Evolutionary conservation across 768 basidiomycete species (phyloP).

Genomic region (Tricholoma sp.): DNA sequence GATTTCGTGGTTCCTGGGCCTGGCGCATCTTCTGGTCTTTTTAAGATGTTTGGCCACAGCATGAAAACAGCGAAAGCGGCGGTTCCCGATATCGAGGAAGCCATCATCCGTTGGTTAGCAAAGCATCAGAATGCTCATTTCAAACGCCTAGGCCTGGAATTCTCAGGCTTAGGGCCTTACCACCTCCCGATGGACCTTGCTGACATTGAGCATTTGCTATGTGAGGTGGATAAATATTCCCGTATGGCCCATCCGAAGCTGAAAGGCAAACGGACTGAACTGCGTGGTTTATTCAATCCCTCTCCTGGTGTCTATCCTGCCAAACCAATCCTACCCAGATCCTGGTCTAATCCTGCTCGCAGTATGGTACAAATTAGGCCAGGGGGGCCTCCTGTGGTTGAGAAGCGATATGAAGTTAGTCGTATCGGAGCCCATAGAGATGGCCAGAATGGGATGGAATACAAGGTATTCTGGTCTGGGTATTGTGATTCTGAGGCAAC

Average conservation of each 20-base stretch:
- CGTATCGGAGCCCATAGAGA: slow-evolving; percentile 34
- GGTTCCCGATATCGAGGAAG: slow-evolving; percentile 41
- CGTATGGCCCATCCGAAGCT: slow-evolving; percentile 49
- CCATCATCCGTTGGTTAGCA: slow-evolving; percentile 61
- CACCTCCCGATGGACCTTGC: slow-evolving; percentile 52
- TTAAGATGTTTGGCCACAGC: slow-evolving; percentile 54
- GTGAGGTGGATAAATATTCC: slow-evolving; percentile 76
- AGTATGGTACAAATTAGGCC: slow-evolving; percentile 36
- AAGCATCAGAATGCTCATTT: slow-evolving; percentile 58
- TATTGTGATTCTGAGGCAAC: slow-evolving; percentile 47
- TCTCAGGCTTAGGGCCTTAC: slow-evolving; percentile 46
- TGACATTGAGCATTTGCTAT: slow-evolving; percentile 75
- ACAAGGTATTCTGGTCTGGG: slow-evolving; percentile 51
- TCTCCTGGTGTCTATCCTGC: slow-evolving; percentile 20
- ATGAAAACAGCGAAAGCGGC: slow-evolving; percentile 25
- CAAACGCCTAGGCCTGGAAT: slow-evolving; percentile 47
- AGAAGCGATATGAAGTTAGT: slow-evolving; percentile 40
- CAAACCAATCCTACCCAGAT: slow-evolving; percentile 38
- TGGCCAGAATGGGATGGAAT: slow-evolving; percentile 32
- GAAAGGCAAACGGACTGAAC: slow-evolving; percentile 34
- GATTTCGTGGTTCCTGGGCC: slow-evolving; percentile 70
- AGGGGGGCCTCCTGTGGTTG: slow-evolving; percentile 27
- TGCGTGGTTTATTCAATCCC: slow-evolving; percentile 34
- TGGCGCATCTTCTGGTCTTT: slow-evolving; percentile 62
- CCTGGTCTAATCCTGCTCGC: slow-evolving; percentile 51